Evolutionary conservation across 805 yeast species (phyloP), one percentile per base, ranked within the genome.

Genomic region (Yarrowia sp.): DNA sequence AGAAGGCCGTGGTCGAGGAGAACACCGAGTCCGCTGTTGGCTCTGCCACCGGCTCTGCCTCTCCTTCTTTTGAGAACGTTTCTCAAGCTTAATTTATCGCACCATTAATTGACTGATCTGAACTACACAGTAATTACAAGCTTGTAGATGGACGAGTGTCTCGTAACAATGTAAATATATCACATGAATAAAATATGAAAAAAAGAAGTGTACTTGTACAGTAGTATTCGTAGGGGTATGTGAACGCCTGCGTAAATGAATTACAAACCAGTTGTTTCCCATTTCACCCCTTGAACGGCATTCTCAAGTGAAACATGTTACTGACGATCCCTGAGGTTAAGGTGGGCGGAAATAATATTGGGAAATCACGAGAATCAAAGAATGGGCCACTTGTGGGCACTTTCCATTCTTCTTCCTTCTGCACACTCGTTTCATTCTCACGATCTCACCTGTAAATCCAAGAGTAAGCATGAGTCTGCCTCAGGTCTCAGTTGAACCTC

Each of bases 21-120:
- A 30, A 15, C 69, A 39, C 66, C 39, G 63, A 24, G 56, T 33
- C 63, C 10, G 53, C 53, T 30, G 36, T 43, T 3, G 64, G 55
- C 43, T 67, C 70, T 12, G 63, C 64, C 24, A 50, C 68, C 24
- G 67, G 69, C 52, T 68, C 69, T 2, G 70, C 52, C 43, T 17
- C 69, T 33, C 44, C 40, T 20, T 67, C 72, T 64, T 58, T 58
- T 43, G 64, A 58, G 64, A 58, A 58, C 24, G 46, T 55, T 58
- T 58, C 64, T 43, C 64, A 43, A 9, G 50, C 64, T 42, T 58
- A 58, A 58, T 58, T 58, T 58, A 58, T 58, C 40, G 20, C 42
- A 10, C 12, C 20, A 50, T 34, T 52, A 36, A 52, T 36, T 36
- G 49, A 44, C 12, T 20, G 30, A 24, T 24, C 30, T 24, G 30